These are phyloP conservation scores for Ophiostoma perfectum DNA, from an alignment of 2,329 filamentous ascomycete genomes.

Conservation along the genomic window DNA sequence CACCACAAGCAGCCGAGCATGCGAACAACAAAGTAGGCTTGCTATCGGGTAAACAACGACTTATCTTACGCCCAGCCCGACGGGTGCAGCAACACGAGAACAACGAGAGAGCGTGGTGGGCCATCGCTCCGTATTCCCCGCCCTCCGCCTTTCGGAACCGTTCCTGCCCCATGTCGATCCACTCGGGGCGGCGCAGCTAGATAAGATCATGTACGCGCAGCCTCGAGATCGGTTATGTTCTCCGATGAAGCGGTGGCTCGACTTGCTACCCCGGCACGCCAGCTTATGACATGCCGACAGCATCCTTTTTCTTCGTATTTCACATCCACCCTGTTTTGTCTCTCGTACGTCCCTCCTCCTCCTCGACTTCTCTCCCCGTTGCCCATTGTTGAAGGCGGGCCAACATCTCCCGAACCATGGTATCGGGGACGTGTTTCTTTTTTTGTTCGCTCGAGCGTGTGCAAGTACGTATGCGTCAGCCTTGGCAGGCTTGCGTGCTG, in stretches of 20 bases:
- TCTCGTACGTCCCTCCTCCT: neutral
- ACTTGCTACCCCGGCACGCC: too few species aligned
- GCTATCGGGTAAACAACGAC: too few species aligned
- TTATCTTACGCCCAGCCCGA: neutral
- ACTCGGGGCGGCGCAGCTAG: neutral
- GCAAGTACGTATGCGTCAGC: neutral
- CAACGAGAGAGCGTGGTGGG: neutral
- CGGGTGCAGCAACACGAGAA: neutral
- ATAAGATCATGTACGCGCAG: neutral
- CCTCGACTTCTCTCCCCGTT: neutral
- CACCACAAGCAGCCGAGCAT: neutral
- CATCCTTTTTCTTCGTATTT: neutral
- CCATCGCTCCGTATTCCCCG: conserved; percentile 2
- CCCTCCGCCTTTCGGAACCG: neutral
- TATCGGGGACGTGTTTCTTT: neutral
- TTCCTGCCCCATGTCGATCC: conserved; percentile 1
- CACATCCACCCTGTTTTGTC: neutral
- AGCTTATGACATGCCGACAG: neutral
- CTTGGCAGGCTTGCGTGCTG: neutral
- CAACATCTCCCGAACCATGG: neutral
- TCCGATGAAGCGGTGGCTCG: conserved; percentile 3
- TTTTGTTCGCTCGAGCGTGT: neutral
- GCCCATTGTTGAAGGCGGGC: conserved; percentile 20
- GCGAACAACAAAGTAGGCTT: neutral
- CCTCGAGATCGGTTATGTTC: conserved; percentile 3